Conservation (phyloP, 2,329 filamentous ascomycete species). For the Hysterium pulicare region DNA sequence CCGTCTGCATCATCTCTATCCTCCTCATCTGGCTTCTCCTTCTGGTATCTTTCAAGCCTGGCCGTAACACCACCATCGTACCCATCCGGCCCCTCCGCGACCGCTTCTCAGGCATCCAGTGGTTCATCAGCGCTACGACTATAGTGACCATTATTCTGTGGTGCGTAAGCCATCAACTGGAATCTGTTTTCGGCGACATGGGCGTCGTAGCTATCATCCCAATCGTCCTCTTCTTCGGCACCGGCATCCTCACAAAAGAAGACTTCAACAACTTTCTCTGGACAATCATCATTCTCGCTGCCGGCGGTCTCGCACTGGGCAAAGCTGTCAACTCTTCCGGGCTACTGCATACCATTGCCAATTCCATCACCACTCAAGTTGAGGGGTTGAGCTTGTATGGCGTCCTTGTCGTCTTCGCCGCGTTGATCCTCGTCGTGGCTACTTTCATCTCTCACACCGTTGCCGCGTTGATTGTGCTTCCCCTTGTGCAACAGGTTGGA, state of each 20-base stretch:
- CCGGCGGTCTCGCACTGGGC: conserved; percentile 85
- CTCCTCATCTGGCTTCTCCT: conserved; percentile 85
- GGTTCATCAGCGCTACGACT: conserved; percentile 85
- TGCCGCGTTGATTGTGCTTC: conserved; percentile 89
- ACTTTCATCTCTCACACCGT: conserved; percentile 99
- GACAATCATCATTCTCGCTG: conserved; percentile 98
- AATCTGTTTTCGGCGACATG: conserved; percentile 91
- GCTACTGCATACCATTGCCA: conserved; percentile 82
- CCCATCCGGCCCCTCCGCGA: conserved; percentile 89
- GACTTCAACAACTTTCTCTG: conserved; percentile 99
- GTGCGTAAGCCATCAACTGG: conserved; percentile 88
- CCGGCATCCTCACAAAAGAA: conserved; percentile 93
- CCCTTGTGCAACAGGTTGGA: conserved; percentile 84
- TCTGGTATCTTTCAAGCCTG: conserved; percentile 79
- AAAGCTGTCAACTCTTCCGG: conserved; percentile 94
- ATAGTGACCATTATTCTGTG: conserved; percentile 82
- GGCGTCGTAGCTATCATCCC: conserved; percentile 96
- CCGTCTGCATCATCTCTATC: conserved; percentile 86
- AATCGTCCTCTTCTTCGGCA: conserved; percentile 92
- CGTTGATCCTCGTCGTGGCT: conserved; percentile 83
- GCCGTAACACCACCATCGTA: conserved; percentile 81
- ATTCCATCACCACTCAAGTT: conserved; percentile 69
- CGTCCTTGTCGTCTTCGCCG: conserved; percentile 80
- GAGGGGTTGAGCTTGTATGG: conserved; percentile 79
- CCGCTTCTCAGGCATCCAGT: conserved; percentile 82